Evolutionary conservation across 345 rosid species (phyloP), one percentile per base, ranked within the genome.

Genomic region (Citrus glauca): DNA sequence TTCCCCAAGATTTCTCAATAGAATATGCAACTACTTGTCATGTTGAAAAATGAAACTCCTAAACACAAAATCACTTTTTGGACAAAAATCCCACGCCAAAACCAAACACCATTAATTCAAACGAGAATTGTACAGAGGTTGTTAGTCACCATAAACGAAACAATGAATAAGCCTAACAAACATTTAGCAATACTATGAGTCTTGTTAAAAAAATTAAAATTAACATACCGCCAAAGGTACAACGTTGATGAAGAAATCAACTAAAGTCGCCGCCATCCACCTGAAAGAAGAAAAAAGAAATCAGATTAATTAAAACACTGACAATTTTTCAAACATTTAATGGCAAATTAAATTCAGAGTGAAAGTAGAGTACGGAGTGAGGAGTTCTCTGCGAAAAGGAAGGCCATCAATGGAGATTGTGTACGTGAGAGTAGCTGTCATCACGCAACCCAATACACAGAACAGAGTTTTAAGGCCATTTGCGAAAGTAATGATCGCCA

Each of bases 211-310:
- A 32, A 33, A 55, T 9, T 37, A 56, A 17, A 4, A 20, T 4
- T 35, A n/a, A 28, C 78, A 55, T 86, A 94, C 98, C 87, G 79
- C 94, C 11, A 94, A 64, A 72, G 94, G 87, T 1, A 84, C 84
- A 13, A 88, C 22, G 38, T 89, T 86, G 69, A 90, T 88, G 70
- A 85, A 94, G 87, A 82, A 91, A 88, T 94, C 98, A 20, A 94
- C 73, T 80, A 94, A 63, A 66, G 95, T 88, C 38, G 95, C 92
- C 16, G 59, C 67, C 90, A 89, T 88, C 98, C 98, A 94, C 83
- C 98, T 94, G 86, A 60, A 85, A 79, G 6, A 13, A 3, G 37
- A 20, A 11, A 55, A 24, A 45, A 11, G 35, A 56, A 61, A 65
- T 4, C 7, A 13, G 6, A 3, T 35, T 11, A 5, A 16, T 5